phyloP scores from a whole-genome alignment of 75 land plant genomes.

The Cryptomeria japonica region DNA sequence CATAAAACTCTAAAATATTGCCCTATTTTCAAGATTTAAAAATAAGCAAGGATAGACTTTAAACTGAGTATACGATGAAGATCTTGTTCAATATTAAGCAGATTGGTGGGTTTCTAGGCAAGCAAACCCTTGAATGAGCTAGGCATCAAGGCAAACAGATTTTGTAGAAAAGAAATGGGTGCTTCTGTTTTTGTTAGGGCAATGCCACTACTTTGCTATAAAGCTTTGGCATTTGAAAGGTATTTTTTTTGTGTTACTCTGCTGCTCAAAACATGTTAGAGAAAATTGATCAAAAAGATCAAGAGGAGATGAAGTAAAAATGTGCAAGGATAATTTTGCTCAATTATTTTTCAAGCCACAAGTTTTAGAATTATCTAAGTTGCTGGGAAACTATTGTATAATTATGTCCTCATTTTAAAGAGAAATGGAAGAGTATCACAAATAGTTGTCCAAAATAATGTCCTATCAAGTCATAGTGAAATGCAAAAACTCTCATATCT shows the following conservation, averaged over 20 bases:
- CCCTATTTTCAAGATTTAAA: background rate
- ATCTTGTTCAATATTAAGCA: background rate
- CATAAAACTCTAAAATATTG: background rate
- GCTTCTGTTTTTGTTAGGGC: background rate
- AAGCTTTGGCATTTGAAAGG: background rate
- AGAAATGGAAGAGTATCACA: too few relatives aligned
- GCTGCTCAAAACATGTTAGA: background rate
- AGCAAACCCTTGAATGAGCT: background rate
- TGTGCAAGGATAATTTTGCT: background rate
- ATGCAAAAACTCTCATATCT: too few relatives aligned
- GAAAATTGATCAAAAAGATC: too few relatives aligned
- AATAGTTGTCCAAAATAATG: too few relatives aligned
- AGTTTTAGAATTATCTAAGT: too few relatives aligned
- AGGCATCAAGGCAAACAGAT: slow-evolving; percentile 9
- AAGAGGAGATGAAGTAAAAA: background rate
- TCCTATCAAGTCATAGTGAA: too few relatives aligned
- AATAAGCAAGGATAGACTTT: background rate
- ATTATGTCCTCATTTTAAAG: too few relatives aligned
- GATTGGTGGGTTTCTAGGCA: background rate
- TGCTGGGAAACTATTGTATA: too few relatives aligned
- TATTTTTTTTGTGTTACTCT: background rate
- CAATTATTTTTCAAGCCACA: background rate
- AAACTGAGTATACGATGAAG: background rate
- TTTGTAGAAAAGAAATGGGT: background rate
- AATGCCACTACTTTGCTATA: background rate